These are phyloP conservation scores for Cyberlindnera petersonii DNA, from an alignment of 805 yeast genomes.

Conservation along the genomic window DNA sequence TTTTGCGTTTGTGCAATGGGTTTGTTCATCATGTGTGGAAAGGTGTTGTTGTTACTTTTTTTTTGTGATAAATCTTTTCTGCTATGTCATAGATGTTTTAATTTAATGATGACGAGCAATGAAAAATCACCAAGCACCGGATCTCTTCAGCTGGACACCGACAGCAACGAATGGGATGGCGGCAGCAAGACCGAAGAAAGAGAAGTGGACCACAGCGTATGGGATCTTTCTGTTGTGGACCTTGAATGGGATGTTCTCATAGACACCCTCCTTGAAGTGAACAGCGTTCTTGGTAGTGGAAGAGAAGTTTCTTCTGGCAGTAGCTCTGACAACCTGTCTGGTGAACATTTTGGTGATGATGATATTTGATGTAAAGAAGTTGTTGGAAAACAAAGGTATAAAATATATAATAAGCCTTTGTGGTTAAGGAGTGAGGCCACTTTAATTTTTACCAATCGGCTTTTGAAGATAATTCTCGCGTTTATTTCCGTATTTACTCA, in stretches of 20 bases:
- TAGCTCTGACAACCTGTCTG: conserved; percentile 32
- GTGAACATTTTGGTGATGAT: conserved; percentile 13
- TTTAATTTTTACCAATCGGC: neutral
- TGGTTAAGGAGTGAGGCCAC: conserved; percentile 2
- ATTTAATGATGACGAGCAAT: neutral
- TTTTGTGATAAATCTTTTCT: no score
- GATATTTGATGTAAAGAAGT: neutral
- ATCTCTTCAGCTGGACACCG: conserved; percentile 82
- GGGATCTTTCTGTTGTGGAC: conserved; percentile 93
- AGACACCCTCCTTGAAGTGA: conserved; percentile 76
- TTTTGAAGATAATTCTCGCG: conserved; percentile 1
- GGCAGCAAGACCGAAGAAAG: conserved; percentile 67
- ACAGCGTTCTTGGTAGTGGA: conserved; percentile 39
- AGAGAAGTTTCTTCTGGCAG: conserved; percentile 41
- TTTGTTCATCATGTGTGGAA: no score
- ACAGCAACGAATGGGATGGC: conserved; percentile 76
- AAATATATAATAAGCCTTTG: no score
- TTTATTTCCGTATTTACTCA: neutral
- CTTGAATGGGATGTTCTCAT: conserved; percentile 91
- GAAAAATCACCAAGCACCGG: conserved; percentile 51
- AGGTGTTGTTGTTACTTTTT: neutral
- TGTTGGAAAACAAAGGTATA: no score
- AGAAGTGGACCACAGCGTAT: conserved; percentile 75
- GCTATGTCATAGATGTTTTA: neutral
- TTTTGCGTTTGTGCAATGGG: no score